phyloP scores from a whole-genome alignment of 2,329 filamentous ascomycete genomes.

The Diplodia mutila region DNA sequence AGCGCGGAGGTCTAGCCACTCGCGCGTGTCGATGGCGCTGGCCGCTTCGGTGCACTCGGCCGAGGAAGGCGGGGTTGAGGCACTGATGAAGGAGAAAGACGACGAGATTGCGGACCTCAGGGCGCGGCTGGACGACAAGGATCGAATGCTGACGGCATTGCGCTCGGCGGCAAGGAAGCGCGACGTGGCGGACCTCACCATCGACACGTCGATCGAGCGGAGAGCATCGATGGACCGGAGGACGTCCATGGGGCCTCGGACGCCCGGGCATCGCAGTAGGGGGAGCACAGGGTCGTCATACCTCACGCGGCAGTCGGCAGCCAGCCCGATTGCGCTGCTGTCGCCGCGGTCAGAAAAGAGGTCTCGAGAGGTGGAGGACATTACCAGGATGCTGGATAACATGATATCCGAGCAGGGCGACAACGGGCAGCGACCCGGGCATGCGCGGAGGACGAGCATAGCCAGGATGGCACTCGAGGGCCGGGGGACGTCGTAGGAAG shows the following conservation, averaged over 20 bases:
- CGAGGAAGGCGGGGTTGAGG: slow-evolving; percentile 75
- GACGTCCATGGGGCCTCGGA: slow-evolving; percentile 32
- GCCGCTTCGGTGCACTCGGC: slow-evolving; percentile 64
- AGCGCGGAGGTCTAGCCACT: slow-evolving; percentile 86
- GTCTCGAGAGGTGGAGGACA: slow-evolving; percentile 79
- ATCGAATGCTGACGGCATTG: slow-evolving; percentile 86
- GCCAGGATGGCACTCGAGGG: slow-evolving; percentile 15
- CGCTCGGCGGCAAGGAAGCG: slow-evolving; percentile 83
- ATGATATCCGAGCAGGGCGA: slow-evolving; percentile 93
- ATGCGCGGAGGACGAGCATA: slow-evolving; percentile 55
- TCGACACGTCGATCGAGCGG: slow-evolving; percentile 30
- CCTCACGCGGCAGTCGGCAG: slow-evolving; percentile 28
- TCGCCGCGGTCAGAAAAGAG: slow-evolving; percentile 53
- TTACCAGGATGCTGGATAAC: slow-evolving; percentile 90
- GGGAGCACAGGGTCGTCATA: slow-evolving; percentile 34
- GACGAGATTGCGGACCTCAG: slow-evolving; percentile 90
- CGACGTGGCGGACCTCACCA: slow-evolving; percentile 71
- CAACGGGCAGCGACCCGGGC: slow-evolving; percentile 67
- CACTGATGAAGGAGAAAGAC: slow-evolving; percentile 83
- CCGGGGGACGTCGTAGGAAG: slow-evolving; percentile 4
- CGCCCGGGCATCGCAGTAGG: slow-evolving; percentile 40
- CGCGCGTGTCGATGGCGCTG: slow-evolving; percentile 79
- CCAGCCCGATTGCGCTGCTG: slow-evolving; percentile 27
- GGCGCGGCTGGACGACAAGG: slow-evolving; percentile 88
- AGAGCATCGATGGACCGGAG: slow-evolving; percentile 5